These are phyloP conservation scores for Steccherinum ochraceum DNA, from an alignment of 768 basidiomycete genomes.

Conservation along the genomic window DNA sequence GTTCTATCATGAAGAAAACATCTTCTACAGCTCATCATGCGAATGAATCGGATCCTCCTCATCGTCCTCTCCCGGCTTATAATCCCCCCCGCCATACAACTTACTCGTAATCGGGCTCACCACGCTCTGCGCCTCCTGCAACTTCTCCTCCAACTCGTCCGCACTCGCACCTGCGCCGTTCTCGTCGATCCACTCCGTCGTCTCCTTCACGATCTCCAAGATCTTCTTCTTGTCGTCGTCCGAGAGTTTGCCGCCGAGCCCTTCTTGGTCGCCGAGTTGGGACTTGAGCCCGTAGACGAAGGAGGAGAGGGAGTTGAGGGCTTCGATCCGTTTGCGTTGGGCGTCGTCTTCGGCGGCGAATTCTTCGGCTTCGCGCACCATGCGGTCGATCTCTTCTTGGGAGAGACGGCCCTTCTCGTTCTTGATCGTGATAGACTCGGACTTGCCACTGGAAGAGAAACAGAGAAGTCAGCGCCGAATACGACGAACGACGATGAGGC, in stretches of 20 bases:
- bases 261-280: slow-evolving; percentile 81
- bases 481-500: slow-evolving; percentile 13
- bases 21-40: slow-evolving; percentile 48
- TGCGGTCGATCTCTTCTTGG: slow-evolving; percentile 76
- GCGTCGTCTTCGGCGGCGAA: slow-evolving; percentile 75
- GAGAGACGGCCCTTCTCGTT: slow-evolving; percentile 87
- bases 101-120: slow-evolving; percentile 86
- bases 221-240: slow-evolving; percentile 84
- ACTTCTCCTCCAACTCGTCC: slow-evolving; percentile 91
- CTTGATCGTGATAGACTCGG: slow-evolving; percentile 86
- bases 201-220: slow-evolving; percentile 76
- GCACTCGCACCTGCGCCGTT: slow-evolving; percentile 68
- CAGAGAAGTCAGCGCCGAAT: background rate
- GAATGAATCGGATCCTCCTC: slow-evolving; percentile 33
- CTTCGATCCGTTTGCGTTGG: slow-evolving; percentile 77
- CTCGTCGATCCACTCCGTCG: slow-evolving; percentile 88
- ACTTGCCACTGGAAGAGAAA: slow-evolving; percentile 54
- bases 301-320: slow-evolving; percentile 75
- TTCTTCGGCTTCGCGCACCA: slow-evolving; percentile 91
- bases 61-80: slow-evolving; percentile 32
- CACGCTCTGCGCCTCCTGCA: slow-evolving; percentile 59
- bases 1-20: background rate
- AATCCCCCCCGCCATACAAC: slow-evolving; percentile 45
- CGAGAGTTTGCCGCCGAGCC: slow-evolving; percentile 82
- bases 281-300: slow-evolving; percentile 85